Percentiles rank a stretch among this genome's conserved stretches.
These are phyloP conservation scores for Benincasa hispida DNA, from an alignment of 306 rosid genomes.

Conservation along the genomic window DNA sequence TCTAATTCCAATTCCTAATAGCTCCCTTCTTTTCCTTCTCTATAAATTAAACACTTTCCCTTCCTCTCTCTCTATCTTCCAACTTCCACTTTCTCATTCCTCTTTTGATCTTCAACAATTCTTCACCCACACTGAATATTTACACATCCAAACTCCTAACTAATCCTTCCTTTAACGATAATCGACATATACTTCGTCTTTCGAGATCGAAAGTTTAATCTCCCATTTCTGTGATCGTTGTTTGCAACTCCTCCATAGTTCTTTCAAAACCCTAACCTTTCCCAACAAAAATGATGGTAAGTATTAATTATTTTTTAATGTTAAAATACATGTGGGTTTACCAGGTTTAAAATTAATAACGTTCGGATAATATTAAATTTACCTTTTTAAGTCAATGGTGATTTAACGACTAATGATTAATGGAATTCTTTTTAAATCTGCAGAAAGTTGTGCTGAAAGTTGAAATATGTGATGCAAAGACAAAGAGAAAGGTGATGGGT, in stretches of 20 bases:
- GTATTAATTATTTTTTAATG: not conserved
- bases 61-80: not conserved
- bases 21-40: not conserved
- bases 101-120: not conserved
- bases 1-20: not conserved
- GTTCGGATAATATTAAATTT: no score
- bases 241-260: not conserved
- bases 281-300: not conserved
- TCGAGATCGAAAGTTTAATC: no score
- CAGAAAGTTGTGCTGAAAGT: slow-evolving; percentile 70
- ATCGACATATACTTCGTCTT: no score
- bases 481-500: slow-evolving; percentile 61
- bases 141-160: no score
- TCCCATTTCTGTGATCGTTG: no score
- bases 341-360: no score
- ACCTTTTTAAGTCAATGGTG: no score
- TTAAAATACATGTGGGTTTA: no score
- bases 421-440: not conserved
- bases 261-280: no score
- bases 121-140: no score
- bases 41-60: not conserved
- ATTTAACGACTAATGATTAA: not conserved
- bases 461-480: slow-evolving; percentile 47
- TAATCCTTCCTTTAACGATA: no score
- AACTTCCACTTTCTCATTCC: not conserved